phyloP scores from a whole-genome alignment of 768 basidiomycete species.

The Cystobasidium tubakii region DNA sequence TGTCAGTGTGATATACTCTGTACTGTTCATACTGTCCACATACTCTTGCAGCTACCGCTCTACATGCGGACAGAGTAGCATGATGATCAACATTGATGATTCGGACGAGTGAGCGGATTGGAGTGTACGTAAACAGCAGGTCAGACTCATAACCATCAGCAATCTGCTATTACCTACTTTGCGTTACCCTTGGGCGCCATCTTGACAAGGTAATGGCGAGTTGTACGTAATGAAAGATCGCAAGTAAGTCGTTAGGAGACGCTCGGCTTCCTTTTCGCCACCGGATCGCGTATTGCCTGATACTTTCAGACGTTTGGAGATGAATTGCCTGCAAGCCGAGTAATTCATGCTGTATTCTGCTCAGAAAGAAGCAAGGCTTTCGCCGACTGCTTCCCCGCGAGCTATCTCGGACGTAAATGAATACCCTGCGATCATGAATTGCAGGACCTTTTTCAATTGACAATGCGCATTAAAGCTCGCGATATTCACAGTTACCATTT shows the following conservation, averaged over 20 bases:
- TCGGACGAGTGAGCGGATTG: slow-evolving; percentile 8
- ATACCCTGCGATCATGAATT: no score
- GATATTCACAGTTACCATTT: no score
- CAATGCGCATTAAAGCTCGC: no score
- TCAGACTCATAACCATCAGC: neutral
- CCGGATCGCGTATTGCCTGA: no score
- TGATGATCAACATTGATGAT: neutral
- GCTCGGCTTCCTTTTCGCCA: neutral
- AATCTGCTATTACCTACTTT: neutral
- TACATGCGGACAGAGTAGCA: neutral
- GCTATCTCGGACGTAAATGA: no score
- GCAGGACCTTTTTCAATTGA: no score
- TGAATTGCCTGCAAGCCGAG: no score
- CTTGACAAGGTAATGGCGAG: neutral
- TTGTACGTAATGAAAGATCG: neutral
- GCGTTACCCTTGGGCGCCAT: slow-evolving; percentile 37
- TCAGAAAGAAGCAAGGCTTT: no score
- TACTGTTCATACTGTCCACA: neutral
- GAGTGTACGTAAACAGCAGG: neutral
- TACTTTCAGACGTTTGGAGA: no score
- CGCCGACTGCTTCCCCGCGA: no score
- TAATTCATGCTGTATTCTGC: no score
- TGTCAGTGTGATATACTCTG: no score
- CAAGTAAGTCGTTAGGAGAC: neutral
- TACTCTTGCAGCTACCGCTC: slow-evolving; percentile 33